Evolutionary conservation across 768 basidiomycete species (phyloP).

Genomic region (Artomyces pyxidatus): DNA sequence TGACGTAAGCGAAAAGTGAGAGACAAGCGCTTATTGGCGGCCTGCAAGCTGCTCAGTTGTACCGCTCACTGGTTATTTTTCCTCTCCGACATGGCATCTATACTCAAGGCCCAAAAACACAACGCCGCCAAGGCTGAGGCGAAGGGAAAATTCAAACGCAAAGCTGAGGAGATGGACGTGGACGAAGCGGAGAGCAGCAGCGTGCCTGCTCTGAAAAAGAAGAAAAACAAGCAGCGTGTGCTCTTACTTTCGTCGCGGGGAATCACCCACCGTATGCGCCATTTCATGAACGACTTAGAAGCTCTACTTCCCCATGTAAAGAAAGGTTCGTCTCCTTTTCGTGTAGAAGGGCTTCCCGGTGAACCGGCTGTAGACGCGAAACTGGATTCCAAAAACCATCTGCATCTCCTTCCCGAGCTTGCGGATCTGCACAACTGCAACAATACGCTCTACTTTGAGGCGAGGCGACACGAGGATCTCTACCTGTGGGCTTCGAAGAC

Average conservation of each 20-base stretch:
- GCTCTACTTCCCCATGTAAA: constrained; percentile 88
- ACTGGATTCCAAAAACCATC: constrained; percentile 92
- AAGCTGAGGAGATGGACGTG: constrained; percentile 53
- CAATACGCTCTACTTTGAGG: constrained; percentile 96
- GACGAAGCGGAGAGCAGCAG: constrained; percentile 39
- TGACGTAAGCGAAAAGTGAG: too few species aligned
- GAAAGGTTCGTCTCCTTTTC: constrained; percentile 79
- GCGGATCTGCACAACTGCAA: constrained; percentile 98
- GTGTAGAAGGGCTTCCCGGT: too few species aligned
- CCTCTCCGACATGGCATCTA: constrained; percentile 44
- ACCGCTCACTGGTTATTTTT: too few species aligned
- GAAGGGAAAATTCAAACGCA: constrained; percentile 49
- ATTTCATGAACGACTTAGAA: constrained; percentile 93
- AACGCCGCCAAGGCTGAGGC: constrained; percentile 43
- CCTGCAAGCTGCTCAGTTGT: too few species aligned
- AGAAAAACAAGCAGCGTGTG: constrained; percentile 93
- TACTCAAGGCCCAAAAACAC: constrained; percentile 52
- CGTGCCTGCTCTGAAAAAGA: constrained; percentile 36
- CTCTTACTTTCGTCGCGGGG: constrained; percentile 89
- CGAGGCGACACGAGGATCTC: constrained; percentile 88
- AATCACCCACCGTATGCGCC: constrained; percentile 92
- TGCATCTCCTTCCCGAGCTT: constrained; percentile 88
- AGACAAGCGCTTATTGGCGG: too few species aligned
- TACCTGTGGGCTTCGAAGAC: constrained; percentile 97
- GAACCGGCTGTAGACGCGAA: constrained; percentile 68